Evolutionary conservation across 169 alveolate species (phyloP).

Genomic region (Plasmodium knowlesi): DNA sequence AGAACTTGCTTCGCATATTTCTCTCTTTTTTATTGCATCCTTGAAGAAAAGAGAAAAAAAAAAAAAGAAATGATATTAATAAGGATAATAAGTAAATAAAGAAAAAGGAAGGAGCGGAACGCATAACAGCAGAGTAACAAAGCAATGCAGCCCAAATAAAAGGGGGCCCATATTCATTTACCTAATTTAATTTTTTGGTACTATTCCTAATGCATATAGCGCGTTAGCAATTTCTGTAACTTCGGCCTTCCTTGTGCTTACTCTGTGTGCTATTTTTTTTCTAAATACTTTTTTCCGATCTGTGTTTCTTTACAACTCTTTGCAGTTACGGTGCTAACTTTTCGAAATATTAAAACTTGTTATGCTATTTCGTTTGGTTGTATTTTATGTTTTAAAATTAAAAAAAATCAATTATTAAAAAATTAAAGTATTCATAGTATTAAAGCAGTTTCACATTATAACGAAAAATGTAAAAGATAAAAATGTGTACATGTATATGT

Average conservation of each 20-base stretch:
- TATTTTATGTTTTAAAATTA: not conserved
- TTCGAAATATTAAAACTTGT: not conserved
- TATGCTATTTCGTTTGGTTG: not conserved
- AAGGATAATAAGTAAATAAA: not conserved
- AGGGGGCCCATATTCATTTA: not conserved
- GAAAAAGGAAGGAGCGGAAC: not conserved
- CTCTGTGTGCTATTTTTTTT: not conserved
- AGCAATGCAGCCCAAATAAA: not conserved
- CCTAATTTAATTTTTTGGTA: slow-evolving; percentile 9
- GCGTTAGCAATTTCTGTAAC: slow-evolving; percentile 3
- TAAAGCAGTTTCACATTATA: not conserved
- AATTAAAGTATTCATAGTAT: not conserved
- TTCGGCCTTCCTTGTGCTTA: not conserved
- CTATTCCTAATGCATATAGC: not conserved
- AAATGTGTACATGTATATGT: not conserved
- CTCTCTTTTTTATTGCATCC: slow-evolving; percentile 45
- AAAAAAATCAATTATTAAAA: not conserved
- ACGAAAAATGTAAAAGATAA: not conserved
- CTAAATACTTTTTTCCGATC: not conserved
- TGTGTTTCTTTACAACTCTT: not conserved
- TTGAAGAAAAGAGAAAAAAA: not conserved
- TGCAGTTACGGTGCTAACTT: not conserved
- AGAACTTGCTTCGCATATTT: slow-evolving; percentile 36
- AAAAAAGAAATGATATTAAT: not conserved
- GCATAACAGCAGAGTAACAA: not conserved